A percentile compares a stretch with the other conserved stretches of the same genome.
These are phyloP conservation scores for Plectranthus barbatus DNA, from an alignment of 257 asterid species.

Conservation along the genomic window DNA sequence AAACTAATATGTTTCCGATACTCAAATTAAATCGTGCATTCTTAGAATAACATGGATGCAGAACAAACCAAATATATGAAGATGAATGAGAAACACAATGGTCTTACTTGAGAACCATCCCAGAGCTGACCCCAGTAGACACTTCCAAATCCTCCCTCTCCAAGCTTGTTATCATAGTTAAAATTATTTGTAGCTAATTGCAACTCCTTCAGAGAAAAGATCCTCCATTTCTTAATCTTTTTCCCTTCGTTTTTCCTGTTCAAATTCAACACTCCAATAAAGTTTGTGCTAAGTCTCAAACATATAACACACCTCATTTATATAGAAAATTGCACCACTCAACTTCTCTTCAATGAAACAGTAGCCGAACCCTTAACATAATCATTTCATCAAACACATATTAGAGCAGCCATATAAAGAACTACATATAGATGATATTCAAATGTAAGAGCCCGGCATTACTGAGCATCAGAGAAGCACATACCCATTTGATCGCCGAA, in stretches of 20 bases:
- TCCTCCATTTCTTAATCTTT: slow-evolving; percentile 66
- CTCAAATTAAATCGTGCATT: not conserved
- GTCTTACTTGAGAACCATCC: slow-evolving; percentile 91
- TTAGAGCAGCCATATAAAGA: not conserved
- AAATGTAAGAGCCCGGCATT: not conserved
- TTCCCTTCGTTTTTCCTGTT: slow-evolving; percentile 45
- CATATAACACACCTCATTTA: not conserved
- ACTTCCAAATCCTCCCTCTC: slow-evolving; percentile 97
- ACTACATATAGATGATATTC: not conserved
- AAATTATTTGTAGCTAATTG: slow-evolving; percentile 88
- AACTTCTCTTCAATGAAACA: not conserved
- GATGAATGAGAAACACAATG: not conserved
- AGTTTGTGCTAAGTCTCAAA: not conserved
- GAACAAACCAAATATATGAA: not conserved
- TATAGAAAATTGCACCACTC: not conserved
- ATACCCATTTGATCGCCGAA: slow-evolving; percentile 60
- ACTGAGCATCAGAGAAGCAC: slow-evolving; percentile 19
- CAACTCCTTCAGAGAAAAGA: slow-evolving; percentile 81
- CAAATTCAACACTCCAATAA: not conserved
- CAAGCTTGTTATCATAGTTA: slow-evolving; percentile 92
- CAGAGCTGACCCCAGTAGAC: slow-evolving; percentile 97
- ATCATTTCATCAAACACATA: not conserved
- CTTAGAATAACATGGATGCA: not conserved
- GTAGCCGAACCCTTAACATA: not conserved
- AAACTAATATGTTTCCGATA: not conserved